A percentile compares a stretch with the other conserved stretches of the same genome.
phyloP scores from a whole-genome alignment of 768 basidiomycete genomes.

The Pulveroboletus sp. region DNA sequence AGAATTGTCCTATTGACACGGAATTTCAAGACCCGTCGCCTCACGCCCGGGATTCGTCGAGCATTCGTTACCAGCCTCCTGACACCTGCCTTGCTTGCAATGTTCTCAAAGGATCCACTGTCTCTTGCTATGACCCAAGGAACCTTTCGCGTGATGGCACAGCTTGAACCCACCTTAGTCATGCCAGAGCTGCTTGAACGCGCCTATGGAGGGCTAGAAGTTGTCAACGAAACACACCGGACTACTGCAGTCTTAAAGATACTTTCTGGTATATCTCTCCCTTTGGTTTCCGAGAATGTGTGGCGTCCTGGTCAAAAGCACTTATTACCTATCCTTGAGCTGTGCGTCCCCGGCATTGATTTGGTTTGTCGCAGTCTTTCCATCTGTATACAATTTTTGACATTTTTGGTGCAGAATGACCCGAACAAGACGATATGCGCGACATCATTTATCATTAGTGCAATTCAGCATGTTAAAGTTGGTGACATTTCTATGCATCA shows the following conservation, averaged over 20 bases:
- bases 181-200: slow-evolving; percentile 92
- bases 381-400: neutral
- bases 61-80: slow-evolving; percentile 79
- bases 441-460: slow-evolving; percentile 73
- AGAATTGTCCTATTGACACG: neutral
- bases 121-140: slow-evolving; percentile 82
- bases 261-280: slow-evolving; percentile 71
- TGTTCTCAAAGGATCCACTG: slow-evolving; percentile 84
- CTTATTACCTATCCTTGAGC: slow-evolving; percentile 80
- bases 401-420: slow-evolving; percentile 55
- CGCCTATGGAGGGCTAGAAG: slow-evolving; percentile 88
- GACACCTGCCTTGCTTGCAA: slow-evolving; percentile 85
- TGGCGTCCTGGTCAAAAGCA: slow-evolving; percentile 91
- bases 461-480: slow-evolving; percentile 73
- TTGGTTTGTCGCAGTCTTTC: slow-evolving; percentile 44
- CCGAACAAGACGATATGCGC: slow-evolving; percentile 78
- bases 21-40: slow-evolving; percentile 55
- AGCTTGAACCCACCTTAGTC: slow-evolving; percentile 79
- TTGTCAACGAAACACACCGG: slow-evolving; percentile 91
- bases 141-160: slow-evolving; percentile 72
- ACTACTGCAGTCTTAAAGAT: slow-evolving; percentile 90
- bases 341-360: slow-evolving; percentile 91
- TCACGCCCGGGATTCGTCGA: slow-evolving; percentile 78
- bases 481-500: slow-evolving; percentile 70
- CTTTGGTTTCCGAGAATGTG: slow-evolving; percentile 70